Conservation (phyloP, 1,139 yeast genomes). For the Taphrina betulina region DNA sequence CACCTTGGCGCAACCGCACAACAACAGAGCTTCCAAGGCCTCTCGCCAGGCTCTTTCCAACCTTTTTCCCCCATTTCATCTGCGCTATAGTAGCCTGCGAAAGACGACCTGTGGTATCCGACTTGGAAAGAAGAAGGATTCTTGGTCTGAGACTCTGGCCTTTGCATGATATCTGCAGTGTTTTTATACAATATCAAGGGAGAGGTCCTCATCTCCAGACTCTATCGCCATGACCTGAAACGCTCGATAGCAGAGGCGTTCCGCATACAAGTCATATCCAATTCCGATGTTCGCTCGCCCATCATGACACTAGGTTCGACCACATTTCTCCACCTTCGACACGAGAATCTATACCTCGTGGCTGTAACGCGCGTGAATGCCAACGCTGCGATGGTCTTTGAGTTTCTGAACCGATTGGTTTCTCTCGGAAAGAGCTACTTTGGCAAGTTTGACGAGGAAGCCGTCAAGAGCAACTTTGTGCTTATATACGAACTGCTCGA, state of each 20-base stretch:
- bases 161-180: constrained; percentile 50
- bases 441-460: constrained; percentile 50
- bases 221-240: constrained; percentile 61
- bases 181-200: constrained; percentile 78
- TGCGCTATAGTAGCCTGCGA: too few relatives aligned
- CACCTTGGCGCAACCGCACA: too few relatives aligned
- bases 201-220: constrained; percentile 75
- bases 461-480: constrained; percentile 61
- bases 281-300: constrained; percentile 67
- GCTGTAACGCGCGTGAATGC: constrained; percentile 86
- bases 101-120: too few relatives aligned
- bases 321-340: constrained; percentile 75
- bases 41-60: too few relatives aligned
- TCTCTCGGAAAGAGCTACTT: constrained; percentile 46
- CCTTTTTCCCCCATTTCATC: too few relatives aligned
- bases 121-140: too few relatives aligned
- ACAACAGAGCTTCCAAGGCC: too few relatives aligned
- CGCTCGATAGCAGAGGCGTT: constrained; percentile 78
- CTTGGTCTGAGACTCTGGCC: too few relatives aligned
- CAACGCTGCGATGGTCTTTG: constrained; percentile 77
- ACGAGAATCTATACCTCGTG: constrained; percentile 72
- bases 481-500: constrained; percentile 73
- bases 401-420: constrained; percentile 67
- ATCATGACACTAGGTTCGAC: constrained; percentile 89
- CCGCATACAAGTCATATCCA: constrained; percentile 80